Evolutionary conservation across 1,139 yeast species (phyloP).

Genomic region (Candida tropicalis): DNA sequence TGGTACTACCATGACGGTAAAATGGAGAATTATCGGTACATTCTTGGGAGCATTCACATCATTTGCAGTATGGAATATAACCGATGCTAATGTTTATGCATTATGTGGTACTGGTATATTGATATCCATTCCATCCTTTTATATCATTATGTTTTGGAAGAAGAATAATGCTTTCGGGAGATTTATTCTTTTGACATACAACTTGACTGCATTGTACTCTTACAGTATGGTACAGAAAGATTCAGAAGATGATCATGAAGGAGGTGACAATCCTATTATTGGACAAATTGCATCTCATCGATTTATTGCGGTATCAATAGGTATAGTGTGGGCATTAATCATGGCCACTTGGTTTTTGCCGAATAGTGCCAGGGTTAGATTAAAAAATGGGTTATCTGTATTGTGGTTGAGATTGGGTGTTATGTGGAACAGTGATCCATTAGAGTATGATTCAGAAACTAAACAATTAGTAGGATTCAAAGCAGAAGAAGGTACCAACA

Average conservation of each 20-base stretch:
- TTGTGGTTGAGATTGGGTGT: constrained; percentile 82
- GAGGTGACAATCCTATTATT: constrained; percentile 68
- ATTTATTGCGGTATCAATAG: constrained; percentile 69
- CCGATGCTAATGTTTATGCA: constrained; percentile 58
- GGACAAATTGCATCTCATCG: constrained; percentile 82
- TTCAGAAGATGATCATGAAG: constrained; percentile 68
- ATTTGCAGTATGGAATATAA: constrained; percentile 55
- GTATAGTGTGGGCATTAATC: constrained; percentile 75
- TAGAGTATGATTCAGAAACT: constrained; percentile 32
- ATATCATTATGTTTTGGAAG: constrained; percentile 69
- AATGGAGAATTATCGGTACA: constrained; percentile 77
- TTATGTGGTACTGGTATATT: constrained; percentile 61
- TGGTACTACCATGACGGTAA: constrained; percentile 79
- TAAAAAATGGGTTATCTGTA: constrained; percentile 64
- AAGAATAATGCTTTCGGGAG: constrained; percentile 67
- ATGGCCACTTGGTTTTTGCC: constrained; percentile 70
- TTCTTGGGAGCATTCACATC: constrained; percentile 71
- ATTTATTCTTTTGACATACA: constrained; percentile 74
- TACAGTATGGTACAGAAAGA: constrained; percentile 67
- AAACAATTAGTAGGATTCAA: constrained; percentile 49
- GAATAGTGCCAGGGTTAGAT: constrained; percentile 69
- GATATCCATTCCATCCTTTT: constrained; percentile 65
- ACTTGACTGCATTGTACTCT: constrained; percentile 76
- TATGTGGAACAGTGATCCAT: constrained; percentile 68
- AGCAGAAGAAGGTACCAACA: constrained; percentile 55